phyloP scores from a whole-genome alignment of 306 rosid genomes.

The Alnus glutinosa region DNA sequence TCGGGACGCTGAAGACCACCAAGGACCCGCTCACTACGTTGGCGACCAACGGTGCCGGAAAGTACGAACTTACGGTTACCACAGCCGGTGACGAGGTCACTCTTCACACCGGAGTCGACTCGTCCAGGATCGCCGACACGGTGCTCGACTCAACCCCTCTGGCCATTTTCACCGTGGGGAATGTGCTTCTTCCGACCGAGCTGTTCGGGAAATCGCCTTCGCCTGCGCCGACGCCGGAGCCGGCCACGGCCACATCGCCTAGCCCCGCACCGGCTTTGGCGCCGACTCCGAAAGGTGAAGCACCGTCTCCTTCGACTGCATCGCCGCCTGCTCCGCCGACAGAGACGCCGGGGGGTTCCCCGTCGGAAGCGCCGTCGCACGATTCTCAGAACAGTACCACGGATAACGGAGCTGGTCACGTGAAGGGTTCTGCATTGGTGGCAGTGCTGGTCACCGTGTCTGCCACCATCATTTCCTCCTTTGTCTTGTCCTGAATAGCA shows the following conservation, averaged over 20 bases:
- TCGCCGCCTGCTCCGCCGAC: slow-evolving; percentile 80
- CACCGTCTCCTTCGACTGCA: slow-evolving; percentile 61
- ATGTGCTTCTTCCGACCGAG: slow-evolving; percentile 66
- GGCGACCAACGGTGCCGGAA: slow-evolving; percentile 79
- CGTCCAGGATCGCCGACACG: slow-evolving; percentile 74
- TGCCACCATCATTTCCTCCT: slow-evolving; percentile 36
- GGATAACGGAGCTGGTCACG: slow-evolving; percentile 36
- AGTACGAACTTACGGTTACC: slow-evolving; percentile 54
- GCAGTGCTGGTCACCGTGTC: slow-evolving; percentile 37
- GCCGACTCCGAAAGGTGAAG: slow-evolving; percentile 29
- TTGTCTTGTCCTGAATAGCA: slow-evolving; percentile 54
- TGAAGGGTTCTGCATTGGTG: slow-evolving; percentile 40
- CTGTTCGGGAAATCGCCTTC: slow-evolving; percentile 71
- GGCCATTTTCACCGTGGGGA: slow-evolving; percentile 66
- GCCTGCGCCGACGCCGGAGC: slow-evolving; percentile 68
- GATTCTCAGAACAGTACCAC: slow-evolving; percentile 51
- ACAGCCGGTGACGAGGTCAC: slow-evolving; percentile 68
- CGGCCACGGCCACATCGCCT: slow-evolving; percentile 41
- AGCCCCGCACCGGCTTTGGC: slow-evolving; percentile 51
- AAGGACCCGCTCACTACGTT: slow-evolving; percentile 57
- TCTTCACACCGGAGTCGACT: slow-evolving; percentile 75
- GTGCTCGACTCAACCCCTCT: slow-evolving; percentile 75
- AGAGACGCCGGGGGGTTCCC: slow-evolving; percentile 50
- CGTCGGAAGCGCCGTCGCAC: slow-evolving; percentile 52
- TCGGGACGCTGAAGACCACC: slow-evolving; percentile 66